Base-by-base conservation (phyloP, 179 eudicot species). In the Nepenthes alata region DNA sequence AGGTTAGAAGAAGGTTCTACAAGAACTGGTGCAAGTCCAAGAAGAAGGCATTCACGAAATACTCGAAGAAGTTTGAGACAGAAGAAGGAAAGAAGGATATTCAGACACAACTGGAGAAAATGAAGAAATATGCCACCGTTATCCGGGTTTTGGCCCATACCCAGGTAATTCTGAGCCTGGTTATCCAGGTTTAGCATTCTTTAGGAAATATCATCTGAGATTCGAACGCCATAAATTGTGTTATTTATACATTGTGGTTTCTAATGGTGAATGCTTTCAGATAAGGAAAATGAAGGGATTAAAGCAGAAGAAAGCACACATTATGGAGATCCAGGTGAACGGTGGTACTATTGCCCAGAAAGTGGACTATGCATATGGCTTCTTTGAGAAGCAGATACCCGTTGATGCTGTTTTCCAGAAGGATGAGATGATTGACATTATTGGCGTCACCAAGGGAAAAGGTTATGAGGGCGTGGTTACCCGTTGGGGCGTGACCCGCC, bases 401-500 rank as follows among this genome's bases (percentile, higher is more conserved):
- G 49, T 80, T 12, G 88, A 85, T 75, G 85, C 91, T 47, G 85
- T 85, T 8, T 83, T 85, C 78, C 83, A 78, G 73, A 85, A 85
- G 61, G 91, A 85, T 68, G 91, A 83, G 74, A 82, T 82, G 90
- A 75, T 84, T 70, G 90, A 84, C 72, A 82, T 87, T 34, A 87
- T 84, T 62, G 95, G 95, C 67, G 95, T 87, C 12, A 87, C 95
- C 51, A 82, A 87, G 78, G 95, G 90, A 77, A 84, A 82, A 72
- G 95, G 90, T 53, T 84, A 82, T 58, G 87, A 84, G 71, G 89
- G 85, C 70, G 94, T 86, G 57, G 96, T 88, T 25, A 88, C 96
- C 55, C 88, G 96, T 67, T 88, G 91, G 96, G 96, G 96, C 36
- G 91, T 88, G 25, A 85, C 91, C 11, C 91, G 96, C 51, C 91